Evolutionary conservation across 345 rosid species (phyloP).

Genomic region (Salix dunnii): DNA sequence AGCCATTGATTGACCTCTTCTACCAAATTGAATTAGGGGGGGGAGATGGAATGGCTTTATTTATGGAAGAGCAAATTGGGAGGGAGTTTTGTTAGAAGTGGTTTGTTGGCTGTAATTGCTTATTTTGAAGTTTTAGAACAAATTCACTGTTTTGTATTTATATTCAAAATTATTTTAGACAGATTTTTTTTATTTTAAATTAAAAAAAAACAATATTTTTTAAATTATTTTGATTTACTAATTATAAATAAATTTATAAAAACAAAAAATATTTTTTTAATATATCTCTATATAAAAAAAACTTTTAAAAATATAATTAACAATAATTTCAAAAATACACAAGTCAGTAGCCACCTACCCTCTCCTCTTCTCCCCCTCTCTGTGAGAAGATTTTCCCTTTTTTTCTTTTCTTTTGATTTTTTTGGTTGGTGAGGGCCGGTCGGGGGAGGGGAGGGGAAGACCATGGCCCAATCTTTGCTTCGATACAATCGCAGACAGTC

Average conservation of each 20-base stretch:
- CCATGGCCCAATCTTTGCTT: background rate
- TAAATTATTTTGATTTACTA: too few relatives aligned
- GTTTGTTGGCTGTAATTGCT: background rate
- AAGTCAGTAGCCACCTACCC: constrained; percentile 4
- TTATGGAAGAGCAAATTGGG: too few relatives aligned
- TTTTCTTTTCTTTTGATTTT: background rate
- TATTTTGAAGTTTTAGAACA: too few relatives aligned
- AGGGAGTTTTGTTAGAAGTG: background rate
- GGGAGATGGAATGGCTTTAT: background rate
- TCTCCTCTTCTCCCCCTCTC: background rate
- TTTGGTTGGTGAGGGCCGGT: background rate
- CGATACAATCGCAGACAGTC: background rate
- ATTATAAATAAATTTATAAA: too few relatives aligned
- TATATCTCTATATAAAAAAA: too few relatives aligned
- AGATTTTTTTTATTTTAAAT: too few relatives aligned
- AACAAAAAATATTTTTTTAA: too few relatives aligned
- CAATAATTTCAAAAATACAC: too few relatives aligned
- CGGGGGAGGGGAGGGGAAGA: background rate
- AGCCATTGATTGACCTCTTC: constrained; percentile 9
- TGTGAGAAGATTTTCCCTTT: background rate
- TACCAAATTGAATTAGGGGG: background rate
- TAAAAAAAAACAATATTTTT: too few relatives aligned
- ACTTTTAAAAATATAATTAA: too few relatives aligned
- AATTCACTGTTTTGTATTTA: too few relatives aligned
- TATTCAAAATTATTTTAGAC: too few relatives aligned